phyloP scores from a whole-genome alignment of 1,284 basidiomycete genomes.

The Ganoderma leucocontextum region DNA sequence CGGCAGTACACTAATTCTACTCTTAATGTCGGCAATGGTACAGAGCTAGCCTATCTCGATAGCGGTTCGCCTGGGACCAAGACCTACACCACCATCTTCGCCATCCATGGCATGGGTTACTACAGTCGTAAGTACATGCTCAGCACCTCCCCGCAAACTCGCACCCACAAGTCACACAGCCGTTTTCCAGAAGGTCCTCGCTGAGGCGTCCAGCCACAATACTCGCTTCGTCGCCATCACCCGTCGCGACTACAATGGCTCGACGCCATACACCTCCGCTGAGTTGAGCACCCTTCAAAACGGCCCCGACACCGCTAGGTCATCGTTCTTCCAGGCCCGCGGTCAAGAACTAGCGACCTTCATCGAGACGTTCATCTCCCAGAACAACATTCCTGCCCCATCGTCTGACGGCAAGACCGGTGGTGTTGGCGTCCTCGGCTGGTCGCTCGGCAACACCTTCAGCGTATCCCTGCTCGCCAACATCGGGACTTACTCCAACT shows the following conservation, averaged over 20 bases:
- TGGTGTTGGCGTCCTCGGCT: slow-evolving; percentile 47
- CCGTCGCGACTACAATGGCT: slow-evolving; percentile 28
- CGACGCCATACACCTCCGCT: slow-evolving; percentile 25
- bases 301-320: slow-evolving; percentile 39
- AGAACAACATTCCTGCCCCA: slow-evolving; percentile 39
- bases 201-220: slow-evolving; percentile 22
- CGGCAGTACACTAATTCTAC: neutral
- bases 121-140: slow-evolving; percentile 10
- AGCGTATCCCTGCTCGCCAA: slow-evolving; percentile 40
- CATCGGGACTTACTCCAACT: slow-evolving; percentile 29
- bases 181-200: slow-evolving; percentile 30
- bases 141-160: neutral
- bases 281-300: slow-evolving; percentile 35
- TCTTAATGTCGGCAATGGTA: slow-evolving; percentile 15
- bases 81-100: slow-evolving; percentile 27
- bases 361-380: slow-evolving; percentile 42
- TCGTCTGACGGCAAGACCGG: slow-evolving; percentile 40
- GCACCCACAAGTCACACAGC: neutral
- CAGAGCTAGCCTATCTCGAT: slow-evolving; percentile 23
- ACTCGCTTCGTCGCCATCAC: slow-evolving; percentile 40
- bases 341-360: slow-evolving; percentile 45
- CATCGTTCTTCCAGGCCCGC: slow-evolving; percentile 34
- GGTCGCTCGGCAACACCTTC: slow-evolving; percentile 46
- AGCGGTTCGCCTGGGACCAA: slow-evolving; percentile 18
- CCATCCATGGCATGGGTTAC: slow-evolving; percentile 27